phyloP scores from a whole-genome alignment of 805 yeast genomes.

The Sugiyamaella floridensis region DNA sequence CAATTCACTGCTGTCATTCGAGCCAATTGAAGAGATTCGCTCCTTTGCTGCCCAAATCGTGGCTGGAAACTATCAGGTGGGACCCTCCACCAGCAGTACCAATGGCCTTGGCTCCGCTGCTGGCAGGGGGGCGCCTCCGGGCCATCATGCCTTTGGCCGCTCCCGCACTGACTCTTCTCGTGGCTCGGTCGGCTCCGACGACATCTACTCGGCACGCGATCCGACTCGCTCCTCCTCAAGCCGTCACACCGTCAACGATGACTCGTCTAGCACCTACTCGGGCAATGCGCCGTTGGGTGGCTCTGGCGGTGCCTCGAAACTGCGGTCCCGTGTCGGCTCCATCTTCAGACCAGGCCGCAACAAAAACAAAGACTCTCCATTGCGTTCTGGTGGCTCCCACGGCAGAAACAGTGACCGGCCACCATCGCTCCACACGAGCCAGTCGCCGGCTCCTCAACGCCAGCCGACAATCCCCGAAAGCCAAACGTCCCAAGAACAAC shows the following conservation, averaged over 20 bases:
- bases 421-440: constrained; percentile 2
- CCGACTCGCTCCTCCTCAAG: neutral
- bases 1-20: constrained; percentile 57
- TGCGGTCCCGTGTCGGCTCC: constrained; percentile 32
- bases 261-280: constrained; percentile 15
- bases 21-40: constrained; percentile 52
- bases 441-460: constrained; percentile 18
- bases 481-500: neutral
- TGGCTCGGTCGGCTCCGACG: neutral
- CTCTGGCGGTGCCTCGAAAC: constrained; percentile 15
- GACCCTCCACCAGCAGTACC: constrained; percentile 2
- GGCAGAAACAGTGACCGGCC: neutral
- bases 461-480: constrained; percentile 2
- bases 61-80: constrained; percentile 16
- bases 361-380: constrained; percentile 11
- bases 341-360: constrained; percentile 29
- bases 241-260: constrained; percentile 7
- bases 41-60: constrained; percentile 43
- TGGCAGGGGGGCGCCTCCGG: constrained; percentile 6
- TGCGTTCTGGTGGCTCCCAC: constrained; percentile 4
- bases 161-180: constrained; percentile 5
- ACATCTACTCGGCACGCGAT: neutral
- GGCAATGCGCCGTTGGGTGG: constrained; percentile 4
- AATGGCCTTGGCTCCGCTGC: neutral
- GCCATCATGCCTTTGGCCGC: constrained; percentile 1